Base-by-base conservation (phyloP, 2,329 filamentous ascomycete genomes). In the Fusarium armeniacum region DNA sequence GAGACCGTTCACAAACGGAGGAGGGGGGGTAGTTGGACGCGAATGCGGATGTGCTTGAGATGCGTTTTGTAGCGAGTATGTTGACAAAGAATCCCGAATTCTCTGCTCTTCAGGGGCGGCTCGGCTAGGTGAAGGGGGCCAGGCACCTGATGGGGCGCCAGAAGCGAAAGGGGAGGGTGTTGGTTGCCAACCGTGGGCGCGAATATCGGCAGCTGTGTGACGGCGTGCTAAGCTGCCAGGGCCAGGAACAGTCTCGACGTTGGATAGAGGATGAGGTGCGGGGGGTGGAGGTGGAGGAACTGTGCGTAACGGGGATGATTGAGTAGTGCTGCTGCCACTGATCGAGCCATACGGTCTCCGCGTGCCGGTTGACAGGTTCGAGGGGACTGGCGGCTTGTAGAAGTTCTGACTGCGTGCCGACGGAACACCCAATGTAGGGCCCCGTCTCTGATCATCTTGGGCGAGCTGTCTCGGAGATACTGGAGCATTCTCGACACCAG, bases 181-280 rank as follows among this genome's bases (percentile, higher is more conserved):
- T 10, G 84, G 85, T 67, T 90, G 90, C 89, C 92, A 95, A 38
- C 91, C 93, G 77, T 94, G 91, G 73, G 94, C 91, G 55, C 96
- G 91, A 73, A 99, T 98, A 78, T 99, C 96, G 62, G 96, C 96
- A 40, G 94, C 95, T 3, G 96, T 99, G 80, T 99, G 96, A 65
- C 95, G 89, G 68, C 95, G 90, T 45, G 90, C 88, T 47, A 97
- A 84, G 74, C 89, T 94, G 59, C 89, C 87, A 36, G 90, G 89
- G 58, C 89, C 87, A 38, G 90, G 89, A 35, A 89, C 87, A 28
- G 87, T 85, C 72, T 90, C 85, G 33, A 88, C 84, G 60, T 87
- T 83, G 20, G 90, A 87, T 22, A 90, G 83, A 35, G 90, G 90
- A 76, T 93, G 92, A 33, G 89, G 87, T 35, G 89, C 87, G 69